A percentile compares a stretch with the other conserved stretches of the same genome.
These are phyloP conservation scores for Trametes gibbosa DNA, from an alignment of 768 basidiomycete genomes.

Conservation along the genomic window DNA sequence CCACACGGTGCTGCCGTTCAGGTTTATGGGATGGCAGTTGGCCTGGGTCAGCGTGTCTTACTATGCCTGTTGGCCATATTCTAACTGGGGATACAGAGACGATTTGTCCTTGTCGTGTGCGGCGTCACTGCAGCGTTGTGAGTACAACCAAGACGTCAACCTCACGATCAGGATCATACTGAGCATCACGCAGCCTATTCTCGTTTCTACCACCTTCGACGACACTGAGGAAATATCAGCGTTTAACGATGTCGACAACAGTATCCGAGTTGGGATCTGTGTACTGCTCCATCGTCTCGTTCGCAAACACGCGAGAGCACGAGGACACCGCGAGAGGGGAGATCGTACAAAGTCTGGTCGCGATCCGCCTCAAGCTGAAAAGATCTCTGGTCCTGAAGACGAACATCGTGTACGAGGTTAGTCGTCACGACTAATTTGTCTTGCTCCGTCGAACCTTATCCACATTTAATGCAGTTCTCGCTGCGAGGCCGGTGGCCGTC, in stretches of 20 bases:
- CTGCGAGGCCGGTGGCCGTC: slow-evolving; percentile 77
- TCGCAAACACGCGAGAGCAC: slow-evolving; percentile 51
- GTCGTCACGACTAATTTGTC: slow-evolving; percentile 6
- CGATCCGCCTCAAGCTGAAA: slow-evolving; percentile 71
- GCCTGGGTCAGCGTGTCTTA: slow-evolving; percentile 55
- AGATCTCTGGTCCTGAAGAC: slow-evolving; percentile 52
- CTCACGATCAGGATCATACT: slow-evolving; percentile 5
- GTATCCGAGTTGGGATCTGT: slow-evolving; percentile 64
- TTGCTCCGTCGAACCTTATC: background rate
- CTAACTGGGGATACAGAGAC: slow-evolving; percentile 38
- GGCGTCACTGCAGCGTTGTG: slow-evolving; percentile 82
- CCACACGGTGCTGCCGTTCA: slow-evolving; percentile 43
- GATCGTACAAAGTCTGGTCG: slow-evolving; percentile 65
- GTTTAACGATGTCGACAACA: slow-evolving; percentile 65
- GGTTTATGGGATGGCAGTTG: slow-evolving; percentile 61
- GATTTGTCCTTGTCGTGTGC: slow-evolving; percentile 64
- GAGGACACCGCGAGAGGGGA: slow-evolving; percentile 47
- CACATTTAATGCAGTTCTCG: slow-evolving; percentile 53
- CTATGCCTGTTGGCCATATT: background rate
- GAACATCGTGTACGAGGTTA: slow-evolving; percentile 70
- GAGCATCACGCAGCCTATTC: slow-evolving; percentile 44
- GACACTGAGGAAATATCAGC: slow-evolving; percentile 72
- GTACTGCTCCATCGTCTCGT: slow-evolving; percentile 76
- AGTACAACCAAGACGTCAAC: slow-evolving; percentile 29
- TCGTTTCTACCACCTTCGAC: slow-evolving; percentile 74